Evolutionary conservation across 2,329 filamentous ascomycete species (phyloP).

Genomic region (Scedosporium apiospermum): DNA sequence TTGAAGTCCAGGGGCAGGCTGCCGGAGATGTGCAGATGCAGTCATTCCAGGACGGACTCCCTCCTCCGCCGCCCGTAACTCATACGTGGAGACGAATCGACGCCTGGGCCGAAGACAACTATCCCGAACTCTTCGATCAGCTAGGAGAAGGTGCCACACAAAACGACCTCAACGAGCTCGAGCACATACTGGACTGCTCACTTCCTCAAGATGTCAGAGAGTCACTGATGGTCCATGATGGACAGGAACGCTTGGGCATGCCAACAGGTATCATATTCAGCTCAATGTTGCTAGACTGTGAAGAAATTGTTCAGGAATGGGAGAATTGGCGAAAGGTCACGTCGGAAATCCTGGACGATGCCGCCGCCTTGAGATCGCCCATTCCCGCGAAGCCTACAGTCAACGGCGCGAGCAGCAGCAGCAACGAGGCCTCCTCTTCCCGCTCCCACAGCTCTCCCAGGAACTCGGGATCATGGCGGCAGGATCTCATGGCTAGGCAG

Average conservation of each 20-base stretch:
- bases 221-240: slow-evolving; percentile 83
- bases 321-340: slow-evolving; percentile 93
- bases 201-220: slow-evolving; percentile 89
- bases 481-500: slow-evolving; percentile 75
- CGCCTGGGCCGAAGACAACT: slow-evolving; percentile 87
- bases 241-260: slow-evolving; percentile 86
- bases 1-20: slow-evolving; percentile 61
- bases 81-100: slow-evolving; percentile 96
- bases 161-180: slow-evolving; percentile 94
- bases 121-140: slow-evolving; percentile 88
- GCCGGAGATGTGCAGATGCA: slow-evolving; percentile 92
- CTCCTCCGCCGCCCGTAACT: slow-evolving; percentile 74
- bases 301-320: slow-evolving; percentile 97
- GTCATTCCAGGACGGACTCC: slow-evolving; percentile 82
- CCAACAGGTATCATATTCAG: slow-evolving; percentile 91
- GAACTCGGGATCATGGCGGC: slow-evolving; percentile 56
- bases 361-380: slow-evolving; percentile 11
- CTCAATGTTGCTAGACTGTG: slow-evolving; percentile 92
- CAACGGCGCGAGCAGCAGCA: slow-evolving; percentile 50
- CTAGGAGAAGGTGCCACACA: slow-evolving; percentile 82
- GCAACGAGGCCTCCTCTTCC: slow-evolving; percentile 59
- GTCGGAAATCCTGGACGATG: slow-evolving; percentile 69
- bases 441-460: slow-evolving; percentile 30
- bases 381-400: slow-evolving; percentile 48
- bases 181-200: slow-evolving; percentile 91